Evolutionary conservation across 1,284 basidiomycete species (phyloP).

Genomic region (Trichosporon inkin): DNA sequence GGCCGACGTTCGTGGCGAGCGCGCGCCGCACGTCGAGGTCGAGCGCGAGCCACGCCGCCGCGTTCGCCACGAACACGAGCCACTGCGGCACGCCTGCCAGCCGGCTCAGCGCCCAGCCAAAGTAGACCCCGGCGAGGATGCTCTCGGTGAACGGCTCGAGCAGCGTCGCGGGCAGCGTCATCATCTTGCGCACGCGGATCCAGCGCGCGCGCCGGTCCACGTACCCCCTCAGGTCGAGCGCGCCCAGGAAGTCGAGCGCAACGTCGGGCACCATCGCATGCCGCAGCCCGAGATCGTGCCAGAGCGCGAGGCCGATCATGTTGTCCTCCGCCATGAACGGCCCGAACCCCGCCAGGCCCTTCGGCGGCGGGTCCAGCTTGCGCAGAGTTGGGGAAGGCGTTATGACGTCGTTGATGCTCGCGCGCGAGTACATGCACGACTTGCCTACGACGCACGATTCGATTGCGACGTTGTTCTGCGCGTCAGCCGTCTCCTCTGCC

Average conservation of each 20-base stretch:
- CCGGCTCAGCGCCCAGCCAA: slow-evolving; percentile 57
- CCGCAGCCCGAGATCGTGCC: slow-evolving; percentile 81
- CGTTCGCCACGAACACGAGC: slow-evolving; percentile 64
- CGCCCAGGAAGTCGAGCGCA: slow-evolving; percentile 79
- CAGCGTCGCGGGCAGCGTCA: slow-evolving; percentile 77
- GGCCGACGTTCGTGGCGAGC: slow-evolving; percentile 57
- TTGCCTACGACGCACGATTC: slow-evolving; percentile 98
- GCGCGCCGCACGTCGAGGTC: slow-evolving; percentile 44
- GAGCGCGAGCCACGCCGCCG: slow-evolving; percentile 57
- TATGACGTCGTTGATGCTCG: slow-evolving; percentile 56
- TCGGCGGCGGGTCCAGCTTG: slow-evolving; percentile 33
- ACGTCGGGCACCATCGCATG: slow-evolving; percentile 86
- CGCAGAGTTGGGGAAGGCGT: slow-evolving; percentile 42
- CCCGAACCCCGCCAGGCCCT: slow-evolving; percentile 68
- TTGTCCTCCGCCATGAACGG: slow-evolving; percentile 92
- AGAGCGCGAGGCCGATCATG: slow-evolving; percentile 82
- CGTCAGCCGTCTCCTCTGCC: neutral
- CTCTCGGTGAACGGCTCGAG: slow-evolving; percentile 87
- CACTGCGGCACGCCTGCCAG: slow-evolving; percentile 60
- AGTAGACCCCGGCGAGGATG: slow-evolving; percentile 64
- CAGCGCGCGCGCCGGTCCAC: slow-evolving; percentile 80
- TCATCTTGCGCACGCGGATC: slow-evolving; percentile 90
- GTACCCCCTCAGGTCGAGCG: slow-evolving; percentile 75
- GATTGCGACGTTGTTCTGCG: slow-evolving; percentile 59
- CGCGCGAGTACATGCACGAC: slow-evolving; percentile 87